Percentiles rank a stretch among this genome's conserved stretches.
phyloP scores from a whole-genome alignment of 805 yeast genomes.

The Saturnispora dispora region DNA sequence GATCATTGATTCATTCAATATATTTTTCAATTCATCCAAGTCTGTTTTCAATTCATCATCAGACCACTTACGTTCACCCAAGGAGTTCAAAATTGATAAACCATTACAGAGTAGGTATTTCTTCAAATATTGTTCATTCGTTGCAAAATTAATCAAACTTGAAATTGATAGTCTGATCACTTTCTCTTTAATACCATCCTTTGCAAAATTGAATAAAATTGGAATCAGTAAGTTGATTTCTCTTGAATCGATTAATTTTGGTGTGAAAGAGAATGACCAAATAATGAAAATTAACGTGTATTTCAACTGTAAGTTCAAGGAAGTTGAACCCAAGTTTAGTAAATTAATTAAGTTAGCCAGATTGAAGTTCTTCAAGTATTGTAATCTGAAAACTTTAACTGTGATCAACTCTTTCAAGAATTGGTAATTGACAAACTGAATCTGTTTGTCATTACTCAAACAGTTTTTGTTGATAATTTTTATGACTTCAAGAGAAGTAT shows the following conservation, averaged over 20 bases:
- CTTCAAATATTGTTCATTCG: constrained; percentile 34
- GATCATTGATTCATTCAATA: constrained; percentile 63
- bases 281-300: constrained; percentile 68
- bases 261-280: constrained; percentile 76
- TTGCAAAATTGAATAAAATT: constrained; percentile 49
- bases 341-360: background rate
- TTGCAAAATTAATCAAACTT: constrained; percentile 53
- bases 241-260: constrained; percentile 25
- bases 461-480: background rate
- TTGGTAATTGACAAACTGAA: constrained; percentile 33
- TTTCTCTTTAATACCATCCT: constrained; percentile 85
- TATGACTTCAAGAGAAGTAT: background rate
- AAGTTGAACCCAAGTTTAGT: constrained; percentile 24
- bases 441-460: background rate
- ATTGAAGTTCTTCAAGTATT: constrained; percentile 26
- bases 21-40: constrained; percentile 46
- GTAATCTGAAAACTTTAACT: constrained; percentile 46
- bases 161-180: constrained; percentile 78
- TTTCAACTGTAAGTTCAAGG: constrained; percentile 68
- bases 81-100: constrained; percentile 52
- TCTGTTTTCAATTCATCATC: constrained; percentile 85
- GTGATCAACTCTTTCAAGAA: constrained; percentile 53
- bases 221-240: constrained; percentile 30
- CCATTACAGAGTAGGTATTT: constrained; percentile 68
- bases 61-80: constrained; percentile 85